Conservation (phyloP, 139 green algal species). For the Chlorokybus atmophyticus region DNA sequence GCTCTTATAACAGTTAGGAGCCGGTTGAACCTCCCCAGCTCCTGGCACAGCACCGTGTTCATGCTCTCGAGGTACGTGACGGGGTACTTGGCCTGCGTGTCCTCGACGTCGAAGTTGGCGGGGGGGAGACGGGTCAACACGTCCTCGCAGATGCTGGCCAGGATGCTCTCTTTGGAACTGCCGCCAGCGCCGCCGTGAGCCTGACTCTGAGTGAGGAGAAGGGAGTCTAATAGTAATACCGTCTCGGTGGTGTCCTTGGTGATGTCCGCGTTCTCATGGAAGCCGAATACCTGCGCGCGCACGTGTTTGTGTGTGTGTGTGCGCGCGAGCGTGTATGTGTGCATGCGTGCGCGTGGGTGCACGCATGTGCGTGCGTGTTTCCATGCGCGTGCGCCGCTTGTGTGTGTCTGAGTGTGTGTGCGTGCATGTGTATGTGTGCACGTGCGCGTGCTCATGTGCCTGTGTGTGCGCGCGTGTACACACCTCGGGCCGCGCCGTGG, state of each 20-base stretch:
- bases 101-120: slow-evolving; percentile 39
- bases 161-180: slow-evolving; percentile 24
- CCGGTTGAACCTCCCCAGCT: slow-evolving; percentile 58
- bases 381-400: no score
- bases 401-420: no score
- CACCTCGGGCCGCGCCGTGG: no score
- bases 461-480: no score
- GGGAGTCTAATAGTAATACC: slow-evolving; percentile 18
- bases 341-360: no score
- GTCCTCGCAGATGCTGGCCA: slow-evolving; percentile 24
- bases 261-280: slow-evolving; percentile 66
- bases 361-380: no score
- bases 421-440: no score
- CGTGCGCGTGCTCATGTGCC: no score
- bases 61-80: slow-evolving; percentile 67
- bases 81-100: slow-evolving; percentile 41
- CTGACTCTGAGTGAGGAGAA: slow-evolving; percentile 29
- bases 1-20: slow-evolving; percentile 38
- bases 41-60: slow-evolving; percentile 64
- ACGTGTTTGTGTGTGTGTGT: no score
- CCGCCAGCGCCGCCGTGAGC: slow-evolving; percentile 1
- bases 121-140: slow-evolving; percentile 30
- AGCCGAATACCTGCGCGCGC: slow-evolving; percentile 54
- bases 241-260: slow-evolving; percentile 49
- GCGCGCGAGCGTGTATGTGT: no score